These are phyloP conservation scores for Vigna reflexopilosa DNA, from an alignment of 306 rosid species.

Conservation along the genomic window DNA sequence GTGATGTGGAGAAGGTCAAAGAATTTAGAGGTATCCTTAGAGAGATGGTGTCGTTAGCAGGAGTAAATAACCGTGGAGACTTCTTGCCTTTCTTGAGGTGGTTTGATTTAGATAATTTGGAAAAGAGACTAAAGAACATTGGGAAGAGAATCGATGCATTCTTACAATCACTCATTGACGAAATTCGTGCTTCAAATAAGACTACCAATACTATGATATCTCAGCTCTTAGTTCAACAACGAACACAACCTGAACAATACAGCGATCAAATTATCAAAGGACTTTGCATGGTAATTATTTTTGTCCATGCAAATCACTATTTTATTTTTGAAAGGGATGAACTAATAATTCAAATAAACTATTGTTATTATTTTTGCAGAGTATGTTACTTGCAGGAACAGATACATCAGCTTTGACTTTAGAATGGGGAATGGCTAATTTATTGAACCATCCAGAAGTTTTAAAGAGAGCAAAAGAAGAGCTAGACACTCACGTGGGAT, in stretches of 20 bases:
- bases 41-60: background rate
- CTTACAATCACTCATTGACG: background rate
- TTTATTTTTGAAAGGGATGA: too few species aligned
- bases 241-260: background rate
- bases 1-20: background rate
- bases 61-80: background rate
- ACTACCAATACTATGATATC: background rate
- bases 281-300: background rate
- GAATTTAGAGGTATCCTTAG: background rate
- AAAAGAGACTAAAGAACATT: background rate
- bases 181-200: background rate
- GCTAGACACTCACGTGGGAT: background rate
- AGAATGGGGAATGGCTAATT: slow-evolving; percentile 15
- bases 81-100: background rate
- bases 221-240: background rate
- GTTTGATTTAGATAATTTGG: background rate
- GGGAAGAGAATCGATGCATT: background rate
- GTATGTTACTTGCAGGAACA: slow-evolving; percentile 7
- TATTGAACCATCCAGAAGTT: slow-evolving; percentile 4
- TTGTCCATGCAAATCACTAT: background rate
- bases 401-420: background rate
- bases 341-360: background rate
- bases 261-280: slow-evolving; percentile 22
- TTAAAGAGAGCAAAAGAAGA: background rate
- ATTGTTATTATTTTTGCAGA: background rate